Evolutionary conservation across 73 alveolate species (phyloP), one percentile per base, ranked within the genome.

Genomic region (Paramecium pentaurelia): DNA sequence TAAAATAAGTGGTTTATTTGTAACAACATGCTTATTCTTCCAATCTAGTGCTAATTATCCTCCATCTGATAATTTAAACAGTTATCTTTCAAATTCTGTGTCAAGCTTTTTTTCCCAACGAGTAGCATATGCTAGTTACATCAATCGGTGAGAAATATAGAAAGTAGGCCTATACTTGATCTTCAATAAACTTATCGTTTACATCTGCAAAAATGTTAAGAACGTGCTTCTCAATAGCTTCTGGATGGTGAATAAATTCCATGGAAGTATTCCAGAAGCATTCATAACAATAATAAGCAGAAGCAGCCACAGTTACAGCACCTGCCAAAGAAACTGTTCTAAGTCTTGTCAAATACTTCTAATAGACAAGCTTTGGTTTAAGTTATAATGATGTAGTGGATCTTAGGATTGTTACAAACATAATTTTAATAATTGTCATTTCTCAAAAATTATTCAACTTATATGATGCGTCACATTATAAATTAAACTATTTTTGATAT

Each of bases 11-110:
- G 86, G 86, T 14, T 77, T 89, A 22, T 89, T 44, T 9, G 90
- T 60, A 10, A 60, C 54, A 45, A 83, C 77, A 32, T 89, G 88
- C 22, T 89, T 71, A 32, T 89, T 83, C 30, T 51, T 68, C 94
- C 94, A 89, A 45, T 89, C 94, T 27, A 89, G 25, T 11, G 94
- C 86, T 14, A 89, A 16, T 51, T 89, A 32, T 34, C 94, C 94
- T 71, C 94, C 94, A 71, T 89, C 94, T 14, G 71, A 47, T 44
- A 89, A 22, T 32, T 89, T 89, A 30, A 89, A 80, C 9, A 80
- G 44, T n/a, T 80, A 80, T 47, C 91, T 80, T 49, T 80, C 91
- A 80, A 44, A 80, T 27, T 45, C 36, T 12, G 38, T 25, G 22
- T 80, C 34, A 27, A 80, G 12, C 12, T 42, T 42, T 27, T 42